Conservation (phyloP, 768 basidiomycete species). For the Russula lepida region DNA sequence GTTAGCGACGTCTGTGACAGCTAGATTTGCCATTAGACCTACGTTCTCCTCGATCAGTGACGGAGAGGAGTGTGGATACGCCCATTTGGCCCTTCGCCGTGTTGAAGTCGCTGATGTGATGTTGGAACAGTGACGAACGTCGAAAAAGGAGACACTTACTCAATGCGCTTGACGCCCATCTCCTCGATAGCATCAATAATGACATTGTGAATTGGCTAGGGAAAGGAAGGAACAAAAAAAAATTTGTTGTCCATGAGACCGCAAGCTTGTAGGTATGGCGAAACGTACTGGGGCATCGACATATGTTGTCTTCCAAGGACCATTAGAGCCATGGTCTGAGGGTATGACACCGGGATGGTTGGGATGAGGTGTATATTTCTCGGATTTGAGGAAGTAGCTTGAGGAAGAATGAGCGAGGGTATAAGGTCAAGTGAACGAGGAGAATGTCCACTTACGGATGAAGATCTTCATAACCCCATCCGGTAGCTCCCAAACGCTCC, state of each 20-base stretch:
- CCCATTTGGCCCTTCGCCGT: constrained; percentile 13
- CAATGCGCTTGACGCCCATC: constrained; percentile 12
- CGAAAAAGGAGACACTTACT: not conserved
- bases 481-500: constrained; percentile 21
- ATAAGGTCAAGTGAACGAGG: not conserved
- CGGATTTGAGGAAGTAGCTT: constrained; percentile 20
- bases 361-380: constrained; percentile 9
- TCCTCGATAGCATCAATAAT: constrained; percentile 12
- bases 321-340: constrained; percentile 10
- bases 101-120: constrained; percentile 14
- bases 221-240: not conserved
- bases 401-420: not conserved
- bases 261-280: not conserved
- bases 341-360: constrained; percentile 3
- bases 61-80: constrained; percentile 10
- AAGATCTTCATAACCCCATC: constrained; percentile 22
- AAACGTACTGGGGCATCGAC: not conserved
- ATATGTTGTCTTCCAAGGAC: constrained; percentile 14
- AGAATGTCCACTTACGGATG: constrained; percentile 11
- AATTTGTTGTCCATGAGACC: not conserved
- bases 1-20: not conserved
- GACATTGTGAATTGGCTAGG: constrained; percentile 14
- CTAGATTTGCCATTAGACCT: not conserved
- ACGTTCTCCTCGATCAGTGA: constrained; percentile 13
- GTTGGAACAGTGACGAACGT: not conserved